Percentiles rank a stretch among this genome's conserved stretches.
These are phyloP conservation scores for Malus asiatica DNA, from an alignment of 306 rosid genomes.

Conservation along the genomic window DNA sequence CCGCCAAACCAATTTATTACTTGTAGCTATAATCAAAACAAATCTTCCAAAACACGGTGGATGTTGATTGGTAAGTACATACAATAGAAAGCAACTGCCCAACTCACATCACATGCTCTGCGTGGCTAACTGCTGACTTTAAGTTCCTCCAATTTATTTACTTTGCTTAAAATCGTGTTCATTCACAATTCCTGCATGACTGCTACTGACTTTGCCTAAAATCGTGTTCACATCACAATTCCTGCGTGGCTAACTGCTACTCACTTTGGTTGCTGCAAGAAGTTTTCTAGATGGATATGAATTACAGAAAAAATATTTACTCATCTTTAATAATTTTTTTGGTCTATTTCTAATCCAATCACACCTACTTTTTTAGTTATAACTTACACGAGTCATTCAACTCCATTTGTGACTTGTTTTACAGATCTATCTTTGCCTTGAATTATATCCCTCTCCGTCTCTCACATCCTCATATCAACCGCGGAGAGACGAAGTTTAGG, in stretches of 20 bases:
- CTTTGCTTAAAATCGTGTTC: neutral
- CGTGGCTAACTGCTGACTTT: neutral
- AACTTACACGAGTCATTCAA: neutral
- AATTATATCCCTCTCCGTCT: neutral
- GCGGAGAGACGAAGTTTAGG: neutral
- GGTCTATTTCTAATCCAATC: neutral
- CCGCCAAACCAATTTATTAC: neutral
- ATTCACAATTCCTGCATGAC: neutral
- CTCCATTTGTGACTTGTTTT: neutral
- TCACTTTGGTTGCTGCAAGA: neutral
- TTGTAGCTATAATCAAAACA: neutral
- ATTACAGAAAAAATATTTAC: neutral
- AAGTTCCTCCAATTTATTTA: neutral
- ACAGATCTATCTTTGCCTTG: neutral
- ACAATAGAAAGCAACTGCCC: neutral
- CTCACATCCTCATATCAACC: neutral
- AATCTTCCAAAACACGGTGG: neutral
- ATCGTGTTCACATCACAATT: neutral
- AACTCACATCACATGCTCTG: slow-evolving; percentile 2
- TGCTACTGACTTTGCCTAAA: neutral
- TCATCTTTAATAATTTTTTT: neutral
- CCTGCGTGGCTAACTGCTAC: neutral
- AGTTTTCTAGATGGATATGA: neutral
- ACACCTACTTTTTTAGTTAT: neutral
- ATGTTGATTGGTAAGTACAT: neutral